A percentile compares a stretch with the other conserved stretches of the same genome.
phyloP scores from a whole-genome alignment of 768 basidiomycete genomes.

The Boletus subcaerulescens region DNA sequence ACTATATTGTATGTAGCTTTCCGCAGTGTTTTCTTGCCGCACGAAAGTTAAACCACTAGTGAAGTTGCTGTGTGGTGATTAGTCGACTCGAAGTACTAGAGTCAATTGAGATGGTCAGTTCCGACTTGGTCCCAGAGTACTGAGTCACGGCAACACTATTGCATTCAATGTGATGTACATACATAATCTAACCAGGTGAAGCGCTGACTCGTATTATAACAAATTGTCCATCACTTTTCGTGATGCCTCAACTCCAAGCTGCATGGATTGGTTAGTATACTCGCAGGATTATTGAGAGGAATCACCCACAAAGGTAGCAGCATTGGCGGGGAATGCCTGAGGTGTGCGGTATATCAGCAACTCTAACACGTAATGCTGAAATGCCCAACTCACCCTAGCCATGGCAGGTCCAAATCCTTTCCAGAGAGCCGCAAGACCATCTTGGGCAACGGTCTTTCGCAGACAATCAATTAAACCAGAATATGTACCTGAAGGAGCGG shows the following conservation, averaged over 20 bases:
- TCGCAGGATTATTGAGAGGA: background rate
- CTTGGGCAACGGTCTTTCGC: constrained; percentile 84
- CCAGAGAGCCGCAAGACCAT: constrained; percentile 88
- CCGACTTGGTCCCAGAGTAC: too few species aligned
- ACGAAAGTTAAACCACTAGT: too few species aligned
- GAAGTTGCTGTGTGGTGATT: too few species aligned
- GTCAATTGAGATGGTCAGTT: too few species aligned
- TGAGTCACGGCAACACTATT: too few species aligned
- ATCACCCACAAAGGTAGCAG: constrained; percentile 80
- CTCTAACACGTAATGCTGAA: background rate
- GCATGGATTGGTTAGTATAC: constrained; percentile 6
- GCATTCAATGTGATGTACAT: too few species aligned
- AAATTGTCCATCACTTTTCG: constrained; percentile 76
- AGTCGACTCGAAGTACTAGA: too few species aligned
- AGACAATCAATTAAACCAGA: constrained; percentile 90
- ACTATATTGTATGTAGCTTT: too few species aligned
- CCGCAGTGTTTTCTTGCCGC: too few species aligned
- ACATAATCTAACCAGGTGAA: too few species aligned
- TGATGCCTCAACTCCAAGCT: constrained; percentile 92
- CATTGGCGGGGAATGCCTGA: constrained; percentile 96
- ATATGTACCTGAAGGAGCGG: constrained; percentile 97
- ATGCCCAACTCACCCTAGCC: constrained; percentile 61
- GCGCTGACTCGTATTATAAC: constrained; percentile 35
- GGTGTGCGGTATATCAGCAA: background rate
- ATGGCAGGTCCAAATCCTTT: constrained; percentile 98